phyloP scores from a whole-genome alignment of 805 yeast genomes.

The Diddensiella santjacobensis region DNA sequence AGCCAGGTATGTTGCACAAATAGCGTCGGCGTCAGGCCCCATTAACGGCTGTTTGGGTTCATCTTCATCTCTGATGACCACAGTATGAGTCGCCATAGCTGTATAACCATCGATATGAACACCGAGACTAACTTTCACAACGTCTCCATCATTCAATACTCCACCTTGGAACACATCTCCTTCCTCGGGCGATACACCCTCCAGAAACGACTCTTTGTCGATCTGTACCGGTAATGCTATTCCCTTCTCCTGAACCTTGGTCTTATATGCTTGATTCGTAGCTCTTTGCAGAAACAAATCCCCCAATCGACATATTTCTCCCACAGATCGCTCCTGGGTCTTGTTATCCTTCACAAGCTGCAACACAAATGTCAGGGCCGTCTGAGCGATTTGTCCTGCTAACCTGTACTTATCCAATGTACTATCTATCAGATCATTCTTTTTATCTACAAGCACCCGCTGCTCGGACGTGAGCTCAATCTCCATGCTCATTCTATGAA shows the following conservation, averaged over 20 bases:
- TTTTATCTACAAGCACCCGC: conserved; percentile 52
- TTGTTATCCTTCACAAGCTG: conserved; percentile 19
- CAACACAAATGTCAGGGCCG: conserved; percentile 62
- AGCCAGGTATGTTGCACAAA: conserved; percentile 86
- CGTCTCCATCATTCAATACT: conserved; percentile 68
- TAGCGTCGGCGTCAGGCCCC: conserved; percentile 84
- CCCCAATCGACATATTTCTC: conserved; percentile 75
- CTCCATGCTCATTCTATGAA: conserved; percentile 12
- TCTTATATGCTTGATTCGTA: conserved; percentile 55
- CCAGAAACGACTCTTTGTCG: conserved; percentile 73
- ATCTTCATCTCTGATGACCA: conserved; percentile 59
- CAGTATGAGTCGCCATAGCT: conserved; percentile 77
- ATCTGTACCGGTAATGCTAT: conserved; percentile 88
- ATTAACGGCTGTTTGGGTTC: conserved; percentile 55
- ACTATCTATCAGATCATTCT: conserved; percentile 57
- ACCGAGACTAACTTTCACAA: conserved; percentile 80
- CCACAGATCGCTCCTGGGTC: conserved; percentile 23
- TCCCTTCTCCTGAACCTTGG: conserved; percentile 67
- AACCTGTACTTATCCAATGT: conserved; percentile 78
- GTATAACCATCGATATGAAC: conserved; percentile 96
- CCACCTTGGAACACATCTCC: conserved; percentile 37
- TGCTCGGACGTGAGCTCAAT: conserved; percentile 23
- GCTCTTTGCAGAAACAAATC: conserved; percentile 69
- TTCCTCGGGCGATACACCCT: conserved; percentile 80
- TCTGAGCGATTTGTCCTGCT: conserved; percentile 87